These are phyloP conservation scores for Graphiopsis chlorocephala DNA, from an alignment of 2,329 filamentous ascomycete species.

Conservation along the genomic window DNA sequence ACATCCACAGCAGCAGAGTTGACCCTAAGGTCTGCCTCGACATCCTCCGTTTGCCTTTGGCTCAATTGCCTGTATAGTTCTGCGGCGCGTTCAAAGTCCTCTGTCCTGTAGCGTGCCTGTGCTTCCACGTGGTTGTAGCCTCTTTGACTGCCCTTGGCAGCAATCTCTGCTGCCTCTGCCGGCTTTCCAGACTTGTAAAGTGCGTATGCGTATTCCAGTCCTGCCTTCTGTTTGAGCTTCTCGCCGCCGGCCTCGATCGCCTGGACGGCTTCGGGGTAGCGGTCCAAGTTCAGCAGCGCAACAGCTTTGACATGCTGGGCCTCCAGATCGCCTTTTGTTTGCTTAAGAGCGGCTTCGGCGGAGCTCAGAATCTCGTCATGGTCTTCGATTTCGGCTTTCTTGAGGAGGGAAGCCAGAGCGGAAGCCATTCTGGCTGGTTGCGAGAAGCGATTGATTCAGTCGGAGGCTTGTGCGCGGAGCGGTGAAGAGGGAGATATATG, in stretches of 20 bases:
- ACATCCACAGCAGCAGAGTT: conserved; percentile 71
- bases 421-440: conserved; percentile 33
- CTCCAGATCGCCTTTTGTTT: conserved; percentile 56
- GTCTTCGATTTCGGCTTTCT: conserved; percentile 61
- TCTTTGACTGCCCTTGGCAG: conserved; percentile 41
- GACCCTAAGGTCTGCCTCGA: conserved; percentile 73
- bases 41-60: conserved; percentile 49
- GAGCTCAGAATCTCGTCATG: conserved; percentile 70
- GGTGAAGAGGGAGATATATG: background rate
- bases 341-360: conserved; percentile 56
- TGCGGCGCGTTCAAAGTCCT: conserved; percentile 67
- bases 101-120: conserved; percentile 69
- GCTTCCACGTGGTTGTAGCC: conserved; percentile 60
- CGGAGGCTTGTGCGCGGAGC: background rate
- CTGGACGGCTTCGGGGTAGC: conserved; percentile 73
- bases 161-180: conserved; percentile 59
- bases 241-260: conserved; percentile 63
- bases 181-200: conserved; percentile 75
- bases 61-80: conserved; percentile 62
- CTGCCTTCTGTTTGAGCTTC: conserved; percentile 58
- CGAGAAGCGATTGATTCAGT: background rate
- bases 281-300: conserved; percentile 76
- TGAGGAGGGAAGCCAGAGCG: conserved; percentile 54
- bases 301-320: conserved; percentile 70
- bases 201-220: conserved; percentile 74